Conservation (phyloP, 768 basidiomycete genomes). For the Lactifluus pinguis region DNA sequence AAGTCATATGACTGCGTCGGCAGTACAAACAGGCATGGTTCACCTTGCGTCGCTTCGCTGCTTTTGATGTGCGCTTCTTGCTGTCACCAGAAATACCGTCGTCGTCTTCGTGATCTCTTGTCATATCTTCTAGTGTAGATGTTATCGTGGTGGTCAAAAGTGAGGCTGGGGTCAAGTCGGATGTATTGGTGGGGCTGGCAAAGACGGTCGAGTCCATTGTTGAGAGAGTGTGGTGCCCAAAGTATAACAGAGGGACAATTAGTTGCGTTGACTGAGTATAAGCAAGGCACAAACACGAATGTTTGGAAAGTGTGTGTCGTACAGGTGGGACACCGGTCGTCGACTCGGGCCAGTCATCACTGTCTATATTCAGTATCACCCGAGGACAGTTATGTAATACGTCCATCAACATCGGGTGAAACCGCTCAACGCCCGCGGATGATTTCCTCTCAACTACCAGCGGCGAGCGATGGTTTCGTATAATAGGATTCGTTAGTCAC, state of each 20-base stretch:
- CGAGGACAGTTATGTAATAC: neutral
- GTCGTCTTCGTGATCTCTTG: slow-evolving; percentile 11
- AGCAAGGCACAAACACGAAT: neutral
- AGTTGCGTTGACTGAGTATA: neutral
- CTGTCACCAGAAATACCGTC: slow-evolving; percentile 28
- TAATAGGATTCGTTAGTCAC: neutral
- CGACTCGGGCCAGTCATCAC: neutral
- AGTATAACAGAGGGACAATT: neutral
- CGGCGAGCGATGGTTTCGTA: neutral
- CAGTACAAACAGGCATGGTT: slow-evolving; percentile 94
- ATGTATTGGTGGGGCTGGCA: neutral
- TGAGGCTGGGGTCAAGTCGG: neutral
- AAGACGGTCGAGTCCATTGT: neutral
- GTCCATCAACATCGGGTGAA: neutral
- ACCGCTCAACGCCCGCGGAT: neutral
- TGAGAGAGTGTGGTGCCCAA: neutral
- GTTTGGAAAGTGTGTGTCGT: neutral
- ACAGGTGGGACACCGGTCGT: neutral
- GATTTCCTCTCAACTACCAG: neutral
- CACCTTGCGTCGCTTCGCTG: slow-evolving; percentile 68
- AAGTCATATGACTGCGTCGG: slow-evolving; percentile 86
- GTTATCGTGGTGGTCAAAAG: neutral
- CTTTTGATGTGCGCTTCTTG: slow-evolving; percentile 35
- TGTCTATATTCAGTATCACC: neutral
- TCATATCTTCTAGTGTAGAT: neutral